Evolutionary conservation across 1,139 yeast genomes (phyloP).

Genomic region (Casaregolazyma suthepensis): DNA sequence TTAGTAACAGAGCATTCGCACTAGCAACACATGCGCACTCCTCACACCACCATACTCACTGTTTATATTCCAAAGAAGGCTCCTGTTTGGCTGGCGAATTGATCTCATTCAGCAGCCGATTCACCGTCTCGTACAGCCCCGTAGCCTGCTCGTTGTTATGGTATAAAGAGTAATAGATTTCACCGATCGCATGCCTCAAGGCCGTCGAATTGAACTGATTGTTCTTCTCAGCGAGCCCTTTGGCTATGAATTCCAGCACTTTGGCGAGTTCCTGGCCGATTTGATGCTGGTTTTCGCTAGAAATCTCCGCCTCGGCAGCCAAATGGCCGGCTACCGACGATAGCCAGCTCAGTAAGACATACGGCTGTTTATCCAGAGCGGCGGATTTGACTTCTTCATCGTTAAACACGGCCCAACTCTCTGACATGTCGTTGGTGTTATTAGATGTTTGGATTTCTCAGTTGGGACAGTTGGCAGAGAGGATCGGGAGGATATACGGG

Average conservation of each 20-base stretch:
- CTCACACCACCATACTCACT: constrained; percentile 18
- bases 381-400: constrained; percentile 1
- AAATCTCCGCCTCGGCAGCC: constrained; percentile 11
- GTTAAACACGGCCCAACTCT: not conserved
- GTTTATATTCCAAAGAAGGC: constrained; percentile 25
- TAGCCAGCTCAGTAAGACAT: constrained; percentile 21
- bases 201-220: constrained; percentile 21
- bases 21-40: not conserved
- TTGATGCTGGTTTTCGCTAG: constrained; percentile 20
- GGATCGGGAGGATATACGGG: not conserved
- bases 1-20: not conserved
- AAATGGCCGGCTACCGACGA: constrained; percentile 13
- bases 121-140: constrained; percentile 29
- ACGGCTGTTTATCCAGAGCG: constrained; percentile 23
- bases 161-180: constrained; percentile 19
- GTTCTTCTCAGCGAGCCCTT: constrained; percentile 15
- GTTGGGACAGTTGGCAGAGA: not conserved
- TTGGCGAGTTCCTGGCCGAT: constrained; percentile 19
- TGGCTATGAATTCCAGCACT: constrained; percentile 18
- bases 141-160: constrained; percentile 13
- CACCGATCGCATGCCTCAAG: constrained; percentile 20
- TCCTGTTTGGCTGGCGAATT: constrained; percentile 27
- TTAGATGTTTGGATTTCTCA: not conserved
- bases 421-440: not conserved
- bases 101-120: constrained; percentile 22